Percentiles rank a stretch among this genome's conserved stretches.
These are phyloP conservation scores for Nicotiana tabacum DNA, from an alignment of 257 asterid species.

Conservation along the genomic window DNA sequence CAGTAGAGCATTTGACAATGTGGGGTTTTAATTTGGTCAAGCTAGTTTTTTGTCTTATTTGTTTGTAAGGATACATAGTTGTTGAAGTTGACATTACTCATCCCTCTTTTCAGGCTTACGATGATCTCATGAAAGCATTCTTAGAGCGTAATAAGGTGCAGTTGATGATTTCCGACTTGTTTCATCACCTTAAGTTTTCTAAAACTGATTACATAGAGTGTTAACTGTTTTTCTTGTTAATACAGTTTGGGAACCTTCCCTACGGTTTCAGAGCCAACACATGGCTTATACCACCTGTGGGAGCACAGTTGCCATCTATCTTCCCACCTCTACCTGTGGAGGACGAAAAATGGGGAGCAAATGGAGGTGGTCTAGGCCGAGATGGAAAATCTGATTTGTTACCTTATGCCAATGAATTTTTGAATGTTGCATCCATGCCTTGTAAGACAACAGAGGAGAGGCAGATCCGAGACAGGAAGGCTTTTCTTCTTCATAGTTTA, in stretches of 20 bases:
- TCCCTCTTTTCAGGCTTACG: constrained; percentile 67
- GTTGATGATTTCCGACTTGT: not conserved
- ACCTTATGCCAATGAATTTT: constrained; percentile 75
- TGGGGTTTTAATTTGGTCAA: constrained; percentile 10
- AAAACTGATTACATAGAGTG: not conserved
- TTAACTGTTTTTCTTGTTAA: constrained; percentile 2
- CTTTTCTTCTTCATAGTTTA: constrained; percentile 91
- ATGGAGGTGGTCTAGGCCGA: constrained; percentile 96
- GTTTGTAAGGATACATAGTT: not conserved
- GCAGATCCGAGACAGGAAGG: constrained; percentile 87
- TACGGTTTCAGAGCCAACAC: constrained; percentile 96
- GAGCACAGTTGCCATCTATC: constrained; percentile 61
- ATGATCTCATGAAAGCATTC: constrained; percentile 89
- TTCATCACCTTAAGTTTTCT: not conserved
- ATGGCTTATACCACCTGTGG: constrained; percentile 91
- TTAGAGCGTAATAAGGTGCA: constrained; percentile 90
- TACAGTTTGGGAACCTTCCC: constrained; percentile 94
- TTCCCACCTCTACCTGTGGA: constrained; percentile 86
- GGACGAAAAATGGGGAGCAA: constrained; percentile 95
- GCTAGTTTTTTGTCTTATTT: not conserved
- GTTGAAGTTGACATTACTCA: constrained; percentile 7
- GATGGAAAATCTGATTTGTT: constrained; percentile 76
- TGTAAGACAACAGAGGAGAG: constrained; percentile 96
- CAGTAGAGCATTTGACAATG: constrained; percentile 91
- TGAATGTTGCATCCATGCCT: constrained; percentile 84